Percentiles rank a stretch among this genome's conserved stretches.
phyloP scores from a whole-genome alignment of 139 green algal species.

The Auxenochlorella protothecoides region DNA sequence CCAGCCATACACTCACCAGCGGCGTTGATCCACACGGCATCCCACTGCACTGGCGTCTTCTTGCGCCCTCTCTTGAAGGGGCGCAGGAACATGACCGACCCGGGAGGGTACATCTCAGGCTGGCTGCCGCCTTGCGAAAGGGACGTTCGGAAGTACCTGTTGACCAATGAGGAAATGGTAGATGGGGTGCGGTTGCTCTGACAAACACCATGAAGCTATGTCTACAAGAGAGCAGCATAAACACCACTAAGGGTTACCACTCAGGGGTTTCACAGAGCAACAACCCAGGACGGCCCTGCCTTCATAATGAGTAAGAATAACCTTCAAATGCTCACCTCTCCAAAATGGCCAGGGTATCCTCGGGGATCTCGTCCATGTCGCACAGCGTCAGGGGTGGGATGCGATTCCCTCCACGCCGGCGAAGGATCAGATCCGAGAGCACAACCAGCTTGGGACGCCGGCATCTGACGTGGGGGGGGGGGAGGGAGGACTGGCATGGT shows the following conservation, averaged over 20 bases:
- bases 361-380: neutral
- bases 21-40: conserved; percentile 23
- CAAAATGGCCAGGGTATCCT: neutral
- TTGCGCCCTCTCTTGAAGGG: conserved; percentile 16
- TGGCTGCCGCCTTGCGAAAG: conserved; percentile 4
- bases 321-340: neutral
- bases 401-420: neutral
- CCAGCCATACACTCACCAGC: neutral
- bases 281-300: too few species aligned
- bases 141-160: conserved; percentile 11
- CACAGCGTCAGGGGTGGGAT: neutral
- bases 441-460: conserved; percentile 14
- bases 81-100: conserved; percentile 14
- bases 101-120: conserved; percentile 14
- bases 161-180: neutral
- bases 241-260: too few species aligned
- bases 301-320: neutral
- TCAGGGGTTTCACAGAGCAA: too few species aligned
- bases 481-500: too few species aligned
- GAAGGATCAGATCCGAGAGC: conserved; percentile 3
- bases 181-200: neutral
- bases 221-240: too few species aligned
- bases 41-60: conserved; percentile 11
- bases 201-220: too few species aligned
- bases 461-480: neutral